Conservation (phyloP, 306 rosid species). For the Biancaea sappan region DNA sequence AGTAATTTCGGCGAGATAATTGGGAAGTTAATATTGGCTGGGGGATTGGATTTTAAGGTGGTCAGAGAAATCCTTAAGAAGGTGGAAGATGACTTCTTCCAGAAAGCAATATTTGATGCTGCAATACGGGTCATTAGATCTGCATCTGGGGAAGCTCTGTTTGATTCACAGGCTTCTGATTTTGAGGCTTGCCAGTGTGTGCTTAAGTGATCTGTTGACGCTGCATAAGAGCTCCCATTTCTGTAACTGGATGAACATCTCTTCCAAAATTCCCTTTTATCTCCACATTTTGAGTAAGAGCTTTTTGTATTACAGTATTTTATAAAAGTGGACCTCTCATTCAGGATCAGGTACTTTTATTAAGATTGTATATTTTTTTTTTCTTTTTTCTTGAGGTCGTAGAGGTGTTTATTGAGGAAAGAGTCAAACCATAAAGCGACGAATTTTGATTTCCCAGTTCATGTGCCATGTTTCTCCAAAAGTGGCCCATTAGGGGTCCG, state of each 20-base stretch:
- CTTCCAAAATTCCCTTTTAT: constrained; percentile 41
- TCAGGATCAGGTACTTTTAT: constrained; percentile 62
- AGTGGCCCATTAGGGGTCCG: constrained; percentile 60
- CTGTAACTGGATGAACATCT: constrained; percentile 47
- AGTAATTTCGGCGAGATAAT: constrained; percentile 78
- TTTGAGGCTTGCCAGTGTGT: constrained; percentile 73
- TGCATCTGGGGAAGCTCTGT: constrained; percentile 61
- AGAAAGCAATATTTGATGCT: constrained; percentile 56
- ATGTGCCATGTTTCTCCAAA: constrained; percentile 47
- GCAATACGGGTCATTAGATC: constrained; percentile 46
- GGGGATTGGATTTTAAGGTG: constrained; percentile 76
- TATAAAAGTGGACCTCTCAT: constrained; percentile 58
- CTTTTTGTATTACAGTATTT: constrained; percentile 61
- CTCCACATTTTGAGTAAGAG: constrained; percentile 43
- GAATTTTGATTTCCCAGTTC: constrained; percentile 64
- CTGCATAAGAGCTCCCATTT: constrained; percentile 35
- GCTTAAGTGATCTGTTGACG: constrained; percentile 39
- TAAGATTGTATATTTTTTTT: constrained; percentile 79
- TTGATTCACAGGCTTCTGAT: constrained; percentile 84
- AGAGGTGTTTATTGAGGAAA: constrained; percentile 69
- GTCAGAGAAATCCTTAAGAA: constrained; percentile 64
- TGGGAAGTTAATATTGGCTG: constrained; percentile 60
- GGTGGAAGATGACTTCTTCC: constrained; percentile 65
- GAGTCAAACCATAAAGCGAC: constrained; percentile 61
- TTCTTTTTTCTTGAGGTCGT: constrained; percentile 46